Conservation (phyloP, 306 rosid species). For the Fragaria vesca region DNA sequence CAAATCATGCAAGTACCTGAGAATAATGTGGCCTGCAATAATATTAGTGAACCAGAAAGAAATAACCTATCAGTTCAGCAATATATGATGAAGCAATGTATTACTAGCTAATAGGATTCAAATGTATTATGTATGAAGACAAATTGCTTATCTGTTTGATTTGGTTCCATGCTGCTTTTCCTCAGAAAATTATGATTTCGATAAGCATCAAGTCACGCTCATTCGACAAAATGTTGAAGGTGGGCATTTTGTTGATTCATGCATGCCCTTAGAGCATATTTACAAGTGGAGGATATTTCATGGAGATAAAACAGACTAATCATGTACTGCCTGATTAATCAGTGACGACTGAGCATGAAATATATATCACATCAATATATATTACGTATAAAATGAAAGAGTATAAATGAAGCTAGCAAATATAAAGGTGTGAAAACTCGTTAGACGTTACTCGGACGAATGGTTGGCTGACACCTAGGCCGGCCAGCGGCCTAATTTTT, state of each 20-base stretch:
- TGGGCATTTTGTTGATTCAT: slow-evolving; percentile 33
- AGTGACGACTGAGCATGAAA: background rate
- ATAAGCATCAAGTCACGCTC: slow-evolving; percentile 51
- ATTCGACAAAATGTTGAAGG: slow-evolving; percentile 37
- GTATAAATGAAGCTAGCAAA: background rate
- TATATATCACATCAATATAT: background rate
- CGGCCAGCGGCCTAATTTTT: too few species aligned
- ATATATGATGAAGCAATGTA: slow-evolving; percentile 17
- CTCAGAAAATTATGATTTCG: slow-evolving; percentile 35
- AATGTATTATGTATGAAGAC: slow-evolving; percentile 38
- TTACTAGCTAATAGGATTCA: slow-evolving; percentile 10
- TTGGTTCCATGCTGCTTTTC: slow-evolving; percentile 51
- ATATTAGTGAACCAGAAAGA: slow-evolving; percentile 13
- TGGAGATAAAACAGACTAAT: slow-evolving; percentile 9
- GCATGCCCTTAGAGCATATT: slow-evolving; percentile 8
- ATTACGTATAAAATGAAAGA: background rate
- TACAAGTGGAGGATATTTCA: slow-evolving; percentile 25
- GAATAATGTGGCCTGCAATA: slow-evolving; percentile 9
- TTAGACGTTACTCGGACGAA: too few species aligned
- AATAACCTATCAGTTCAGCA: slow-evolving; percentile 23
- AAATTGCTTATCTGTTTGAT: slow-evolving; percentile 58
- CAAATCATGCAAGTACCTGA: background rate
- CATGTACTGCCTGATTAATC: background rate
- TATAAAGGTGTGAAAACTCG: too few species aligned
- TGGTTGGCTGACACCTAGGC: too few species aligned